phyloP scores from a whole-genome alignment of 371 early-diverging fungal genomes.

The Mucor irregularis region DNA sequence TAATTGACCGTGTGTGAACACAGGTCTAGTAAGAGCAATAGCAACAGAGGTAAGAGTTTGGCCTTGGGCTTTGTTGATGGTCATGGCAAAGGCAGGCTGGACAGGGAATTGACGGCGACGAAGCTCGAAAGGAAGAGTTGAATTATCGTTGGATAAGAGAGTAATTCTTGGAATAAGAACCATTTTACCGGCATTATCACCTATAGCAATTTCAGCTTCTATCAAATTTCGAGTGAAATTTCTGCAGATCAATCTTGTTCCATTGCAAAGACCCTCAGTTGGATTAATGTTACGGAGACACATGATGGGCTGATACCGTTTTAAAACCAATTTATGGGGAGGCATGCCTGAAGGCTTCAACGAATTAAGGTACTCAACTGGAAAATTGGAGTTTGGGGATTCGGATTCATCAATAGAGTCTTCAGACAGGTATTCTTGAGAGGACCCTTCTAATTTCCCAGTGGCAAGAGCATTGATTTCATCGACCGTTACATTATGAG shows the following conservation, averaged over 20 bases:
- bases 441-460: background rate
- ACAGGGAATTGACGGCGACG: conserved; percentile 15
- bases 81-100: conserved; percentile 27
- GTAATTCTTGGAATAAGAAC: conserved; percentile 6
- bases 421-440: background rate
- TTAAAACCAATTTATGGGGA: background rate
- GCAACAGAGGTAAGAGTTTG: conserved; percentile 23
- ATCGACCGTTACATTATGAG: background rate
- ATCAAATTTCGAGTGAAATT: conserved; percentile 3
- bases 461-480: background rate
- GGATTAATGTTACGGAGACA: background rate
- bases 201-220: conserved; percentile 17
- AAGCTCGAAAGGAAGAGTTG: background rate
- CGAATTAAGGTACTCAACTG: background rate
- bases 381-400: background rate
- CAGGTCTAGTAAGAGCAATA: conserved; percentile 18
- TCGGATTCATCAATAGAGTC: background rate
- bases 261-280: conserved; percentile 27
- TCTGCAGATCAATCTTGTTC: conserved; percentile 23
- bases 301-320: background rate
- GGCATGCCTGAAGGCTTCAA: background rate
- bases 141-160: background rate
- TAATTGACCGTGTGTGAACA: conserved; percentile 8
- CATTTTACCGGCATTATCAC: background rate
- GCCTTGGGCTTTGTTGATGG: conserved; percentile 38